phyloP scores from a whole-genome alignment of 2,329 filamentous ascomycete genomes.

The Shiraia sp. region DNA sequence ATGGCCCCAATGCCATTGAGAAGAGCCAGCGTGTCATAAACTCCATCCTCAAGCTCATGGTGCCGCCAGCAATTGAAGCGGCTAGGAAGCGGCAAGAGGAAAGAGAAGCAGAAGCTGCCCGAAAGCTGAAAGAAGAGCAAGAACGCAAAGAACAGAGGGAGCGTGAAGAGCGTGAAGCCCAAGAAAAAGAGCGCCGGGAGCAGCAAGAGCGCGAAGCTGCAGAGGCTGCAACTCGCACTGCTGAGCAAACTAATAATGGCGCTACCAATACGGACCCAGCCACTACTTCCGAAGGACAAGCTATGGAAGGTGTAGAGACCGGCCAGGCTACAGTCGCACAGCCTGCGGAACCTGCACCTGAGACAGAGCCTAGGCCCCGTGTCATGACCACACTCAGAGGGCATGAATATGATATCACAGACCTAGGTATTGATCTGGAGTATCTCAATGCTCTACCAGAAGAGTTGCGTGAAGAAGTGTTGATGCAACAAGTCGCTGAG shows the following conservation, averaged over 20 bases:
- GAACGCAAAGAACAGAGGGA: conserved; percentile 65
- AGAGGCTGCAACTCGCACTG: conserved; percentile 45
- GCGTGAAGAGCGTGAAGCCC: conserved; percentile 59
- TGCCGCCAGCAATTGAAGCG: conserved; percentile 81
- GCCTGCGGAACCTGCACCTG: conserved; percentile 32
- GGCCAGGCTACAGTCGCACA: conserved; percentile 24
- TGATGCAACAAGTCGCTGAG: conserved; percentile 85
- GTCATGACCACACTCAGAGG: conserved; percentile 84
- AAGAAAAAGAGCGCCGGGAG: conserved; percentile 51
- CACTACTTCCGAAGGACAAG: conserved; percentile 17
- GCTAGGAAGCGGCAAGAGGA: conserved; percentile 75
- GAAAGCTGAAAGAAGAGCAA: conserved; percentile 63
- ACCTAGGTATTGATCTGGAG: conserved; percentile 89
- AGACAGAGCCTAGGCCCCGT: conserved; percentile 50
- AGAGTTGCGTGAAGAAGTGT: conserved; percentile 92
- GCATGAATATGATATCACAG: conserved; percentile 88
- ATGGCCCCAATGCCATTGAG: conserved; percentile 69
- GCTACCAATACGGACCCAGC: conserved; percentile 24
- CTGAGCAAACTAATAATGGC: conserved; percentile 22
- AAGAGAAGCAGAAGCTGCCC: conserved; percentile 73
- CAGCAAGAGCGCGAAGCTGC: conserved; percentile 45
- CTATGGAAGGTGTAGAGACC: conserved; percentile 5
- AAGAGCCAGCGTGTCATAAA: conserved; percentile 70
- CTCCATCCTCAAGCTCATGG: conserved; percentile 71
- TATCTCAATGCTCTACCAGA: conserved; percentile 98